Evolutionary conservation across 2,329 filamentous ascomycete genomes (phyloP), one percentile per base, ranked within the genome.

Genomic region (Colletotrichum viniferum): DNA sequence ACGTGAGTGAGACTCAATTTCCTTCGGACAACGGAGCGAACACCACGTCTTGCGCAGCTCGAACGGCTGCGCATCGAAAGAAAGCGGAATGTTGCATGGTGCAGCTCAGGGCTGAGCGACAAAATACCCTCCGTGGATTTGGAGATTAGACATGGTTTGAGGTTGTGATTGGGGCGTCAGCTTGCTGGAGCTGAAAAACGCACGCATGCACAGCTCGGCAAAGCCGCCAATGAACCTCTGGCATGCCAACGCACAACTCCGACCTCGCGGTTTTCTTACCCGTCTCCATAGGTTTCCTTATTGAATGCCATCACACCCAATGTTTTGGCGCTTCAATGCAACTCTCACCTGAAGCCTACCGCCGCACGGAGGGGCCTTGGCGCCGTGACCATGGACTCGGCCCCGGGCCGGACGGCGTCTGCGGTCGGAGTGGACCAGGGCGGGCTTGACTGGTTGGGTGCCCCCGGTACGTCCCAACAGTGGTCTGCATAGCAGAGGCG

Each of bases 341-440:
- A 30, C n/a, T 56, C 5, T 61, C 55, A 75, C 56, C 69, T 75
- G 73, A 75, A 72, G 55, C 52, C 18, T 43, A 56, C 62, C 48
- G 55, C 62, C 38, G 69, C 69, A 67, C 62, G 62, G 68, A 32
- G 30, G 16, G 36, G 9, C 12, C 43, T 48, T n/a, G 43, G 18
- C 66, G 43, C 48, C n/a, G 32, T 28, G 30, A 24, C 56, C 36
- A 21, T 61, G 58, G n/a, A 55, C 55, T 26, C 24, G 38, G 69
- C 55, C 26, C 62, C 73, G 73, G 73, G n/a, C 62, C 69, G 69
- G 55, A 61, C 58, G 28, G 26, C 21, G 18, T 48, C 10, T n/a
- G 18, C 43, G 18, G 43, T 48, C 43, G 56, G 69, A 32, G n/a
- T 30, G 26, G 55, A 16, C 5, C 32, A n/a, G 30, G 30, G 21